Base-by-base conservation (phyloP, 768 basidiomycete species). In the Chalciporus sphaerocephalus region DNA sequence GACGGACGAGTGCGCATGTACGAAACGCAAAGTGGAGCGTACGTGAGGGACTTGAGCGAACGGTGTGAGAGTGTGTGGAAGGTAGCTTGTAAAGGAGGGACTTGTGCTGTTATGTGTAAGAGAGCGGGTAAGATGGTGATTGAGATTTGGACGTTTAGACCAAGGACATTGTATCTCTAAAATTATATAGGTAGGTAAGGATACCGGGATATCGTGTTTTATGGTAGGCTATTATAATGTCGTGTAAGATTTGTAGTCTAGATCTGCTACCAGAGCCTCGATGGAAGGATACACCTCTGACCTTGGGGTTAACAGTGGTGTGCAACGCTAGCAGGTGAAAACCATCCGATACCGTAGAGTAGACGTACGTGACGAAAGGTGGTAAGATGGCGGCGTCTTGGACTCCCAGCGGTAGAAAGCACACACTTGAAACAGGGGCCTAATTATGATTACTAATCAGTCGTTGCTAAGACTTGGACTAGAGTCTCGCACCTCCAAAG, bases 31-130 rank as follows among this genome's bases (percentile, higher is more conserved):
- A 83, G 79, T 13, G 90, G 89, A 18, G 33, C 13, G 8, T 74
- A 79, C 60, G 79, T 95, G 52, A 71, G 93, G 44, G 92, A 93
- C 57, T 60, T 95, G 58, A 83, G 76, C 38, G 83, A 85, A 47
- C 77, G 75, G 18, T 85, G 84, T 48, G 91, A 94, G 61, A 80
- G 78, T 46, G 83, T 92, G 42, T 97, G 92, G 94, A 83, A 91
- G 69, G 85, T 92, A 33, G 81, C 74, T 30, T 87, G 83, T 69
- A 74, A 78, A 59, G 71, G 76, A 23, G 81, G 87, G 61, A 79
- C 79, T 40, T 86, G 82, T 61, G 89, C 85, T 16, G 73, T 96
- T 33, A 79, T 92, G 71, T 89, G 87, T 67, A 83, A 80, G 72
- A 74, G 88, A 47, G 80, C 73, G 23, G 86, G 83, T 21, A 86